These are phyloP conservation scores for Salix caprea DNA, from an alignment of 345 rosid genomes.

Conservation along the genomic window DNA sequence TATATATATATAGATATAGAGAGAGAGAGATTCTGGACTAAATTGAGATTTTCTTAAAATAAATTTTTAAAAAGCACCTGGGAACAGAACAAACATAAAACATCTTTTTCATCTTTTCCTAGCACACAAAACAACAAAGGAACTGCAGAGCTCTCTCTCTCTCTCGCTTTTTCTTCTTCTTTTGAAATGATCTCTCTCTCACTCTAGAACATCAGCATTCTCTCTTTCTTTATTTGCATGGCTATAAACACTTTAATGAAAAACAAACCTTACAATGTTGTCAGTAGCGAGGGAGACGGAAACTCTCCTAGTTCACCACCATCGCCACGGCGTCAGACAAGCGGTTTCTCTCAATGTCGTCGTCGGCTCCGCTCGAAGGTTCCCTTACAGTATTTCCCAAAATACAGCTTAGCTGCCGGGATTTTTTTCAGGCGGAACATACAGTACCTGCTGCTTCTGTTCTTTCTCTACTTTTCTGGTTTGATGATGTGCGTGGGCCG, in stretches of 20 bases:
- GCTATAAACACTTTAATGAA: conserved; percentile 37
- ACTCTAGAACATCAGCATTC: neutral
- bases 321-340: conserved; percentile 47
- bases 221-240: conserved; percentile 21
- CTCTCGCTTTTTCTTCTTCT: neutral
- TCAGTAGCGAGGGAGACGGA: conserved; percentile 23
- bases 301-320: conserved; percentile 76
- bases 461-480: conserved; percentile 64
- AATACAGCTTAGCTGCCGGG: conserved; percentile 29
- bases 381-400: conserved; percentile 36
- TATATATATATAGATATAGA: too few relatives aligned
- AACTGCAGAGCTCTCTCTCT: neutral
- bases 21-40: too few relatives aligned
- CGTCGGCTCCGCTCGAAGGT: conserved; percentile 53
- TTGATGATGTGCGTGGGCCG: conserved; percentile 82
- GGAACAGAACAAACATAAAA: neutral
- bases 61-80: neutral
- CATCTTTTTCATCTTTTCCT: neutral
- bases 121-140: neutral
- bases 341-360: conserved; percentile 47
- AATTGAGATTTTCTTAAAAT: neutral
- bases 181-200: neutral
- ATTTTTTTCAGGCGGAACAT: conserved; percentile 53
- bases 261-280: conserved; percentile 30
- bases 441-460: conserved; percentile 55